A percentile compares a stretch with the other conserved stretches of the same genome.
phyloP scores from a whole-genome alignment of 768 basidiomycete genomes.

The Suillus ampliporus region DNA sequence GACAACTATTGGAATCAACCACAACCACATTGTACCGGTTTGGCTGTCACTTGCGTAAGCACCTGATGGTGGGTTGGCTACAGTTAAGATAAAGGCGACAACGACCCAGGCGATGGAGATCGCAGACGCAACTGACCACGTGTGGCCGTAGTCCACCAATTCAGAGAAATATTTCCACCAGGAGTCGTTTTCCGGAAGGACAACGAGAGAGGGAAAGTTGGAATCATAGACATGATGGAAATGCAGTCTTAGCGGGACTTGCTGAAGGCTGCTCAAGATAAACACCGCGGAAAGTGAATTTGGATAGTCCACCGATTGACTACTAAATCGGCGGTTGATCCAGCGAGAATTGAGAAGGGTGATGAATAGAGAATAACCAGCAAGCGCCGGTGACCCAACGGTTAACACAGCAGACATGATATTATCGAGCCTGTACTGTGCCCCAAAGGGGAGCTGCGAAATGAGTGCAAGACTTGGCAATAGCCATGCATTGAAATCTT shows the following conservation, averaged over 20 bases:
- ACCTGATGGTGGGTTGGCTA: background rate
- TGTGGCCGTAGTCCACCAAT: slow-evolving; percentile 38
- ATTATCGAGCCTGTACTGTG: slow-evolving; percentile 44
- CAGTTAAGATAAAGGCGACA: slow-evolving; percentile 33
- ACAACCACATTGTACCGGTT: slow-evolving; percentile 41
- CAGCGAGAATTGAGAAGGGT: slow-evolving; percentile 49
- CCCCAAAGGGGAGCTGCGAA: slow-evolving; percentile 55
- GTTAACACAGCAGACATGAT: slow-evolving; percentile 47
- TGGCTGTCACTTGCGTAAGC: background rate
- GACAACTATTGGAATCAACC: slow-evolving; percentile 40
- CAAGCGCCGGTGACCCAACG: slow-evolving; percentile 49
- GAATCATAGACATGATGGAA: too few relatives aligned
- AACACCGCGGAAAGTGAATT: slow-evolving; percentile 26
- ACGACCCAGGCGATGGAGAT: slow-evolving; percentile 44
- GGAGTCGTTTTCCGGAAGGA: slow-evolving; percentile 42
- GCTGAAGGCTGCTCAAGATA: slow-evolving; percentile 44
- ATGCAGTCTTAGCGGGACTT: slow-evolving; percentile 35
- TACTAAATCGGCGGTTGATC: slow-evolving; percentile 40
- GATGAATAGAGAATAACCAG: slow-evolving; percentile 49
- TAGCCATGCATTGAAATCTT: slow-evolving; percentile 50
- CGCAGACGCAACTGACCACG: slow-evolving; percentile 40
- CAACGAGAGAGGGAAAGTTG: slow-evolving; percentile 40
- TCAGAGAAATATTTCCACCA: slow-evolving; percentile 40
- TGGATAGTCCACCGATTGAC: slow-evolving; percentile 31
- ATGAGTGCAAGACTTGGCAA: slow-evolving; percentile 53